Conservation (phyloP, 1,284 basidiomycete genomes). For the Tylopilus sp. region DNA sequence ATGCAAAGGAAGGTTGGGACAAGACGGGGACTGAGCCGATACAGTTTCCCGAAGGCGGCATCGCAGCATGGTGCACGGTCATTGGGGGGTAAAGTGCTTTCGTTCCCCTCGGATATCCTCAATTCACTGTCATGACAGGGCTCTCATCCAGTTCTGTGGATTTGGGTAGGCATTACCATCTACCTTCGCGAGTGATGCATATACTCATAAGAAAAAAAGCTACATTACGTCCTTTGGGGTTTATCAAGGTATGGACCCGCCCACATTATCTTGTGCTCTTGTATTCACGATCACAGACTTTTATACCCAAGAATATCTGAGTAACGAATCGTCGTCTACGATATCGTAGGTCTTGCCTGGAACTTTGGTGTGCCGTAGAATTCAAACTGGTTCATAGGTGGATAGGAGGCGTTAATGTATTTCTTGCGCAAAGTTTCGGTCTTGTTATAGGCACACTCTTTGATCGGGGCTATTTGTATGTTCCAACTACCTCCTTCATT, state of each 20-base stretch:
- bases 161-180: constrained; percentile 21
- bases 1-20: background rate
- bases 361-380: background rate
- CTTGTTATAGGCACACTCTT: constrained; percentile 24
- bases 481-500: background rate
- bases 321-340: constrained; percentile 23
- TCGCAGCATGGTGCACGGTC: constrained; percentile 26
- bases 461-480: constrained; percentile 36
- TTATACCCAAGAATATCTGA: constrained; percentile 33
- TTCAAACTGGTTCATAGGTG: constrained; percentile 21
- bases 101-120: background rate
- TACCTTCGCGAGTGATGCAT: background rate
- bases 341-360: constrained; percentile 28
- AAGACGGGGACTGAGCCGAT: background rate
- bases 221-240: constrained; percentile 29
- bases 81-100: constrained; percentile 22
- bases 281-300: constrained; percentile 19
- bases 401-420: constrained; percentile 33
- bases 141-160: constrained; percentile 24
- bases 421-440: constrained; percentile 10
- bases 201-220: constrained; percentile 12
- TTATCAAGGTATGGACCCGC: constrained; percentile 29
- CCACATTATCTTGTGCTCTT: background rate
- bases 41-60: constrained; percentile 32
- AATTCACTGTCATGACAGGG: constrained; percentile 11